Evolutionary conservation across 176 grass and related monocot species (phyloP).

Genomic region (Miscanthus lutarioriparius): DNA sequence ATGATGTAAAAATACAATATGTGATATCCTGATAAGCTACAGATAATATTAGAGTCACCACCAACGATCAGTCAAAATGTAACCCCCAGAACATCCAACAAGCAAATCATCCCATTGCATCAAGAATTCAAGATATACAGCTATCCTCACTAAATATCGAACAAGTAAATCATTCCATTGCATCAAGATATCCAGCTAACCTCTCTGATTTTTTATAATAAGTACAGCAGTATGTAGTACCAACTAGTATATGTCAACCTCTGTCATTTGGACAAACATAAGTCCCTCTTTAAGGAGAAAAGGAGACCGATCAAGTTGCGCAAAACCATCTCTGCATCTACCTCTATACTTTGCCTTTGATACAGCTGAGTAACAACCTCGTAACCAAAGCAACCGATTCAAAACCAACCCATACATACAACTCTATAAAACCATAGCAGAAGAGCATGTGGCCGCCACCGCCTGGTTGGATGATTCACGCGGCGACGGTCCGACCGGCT

Average conservation of each 20-base stretch:
- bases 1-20: not conserved
- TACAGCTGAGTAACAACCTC: slow-evolving; percentile 18
- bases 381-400: not conserved
- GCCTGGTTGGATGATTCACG: slow-evolving; percentile 25
- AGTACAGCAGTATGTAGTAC: slow-evolving; percentile 22
- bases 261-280: not conserved
- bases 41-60: not conserved
- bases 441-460: slow-evolving; percentile 1
- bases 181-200: slow-evolving; percentile 15
- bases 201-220: slow-evolving; percentile 32
- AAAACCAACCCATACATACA: slow-evolving; percentile 31
- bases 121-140: not conserved
- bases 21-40: not conserved
- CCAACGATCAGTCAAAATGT: not conserved
- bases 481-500: not conserved
- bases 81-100: not conserved
- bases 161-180: not conserved
- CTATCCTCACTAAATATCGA: not conserved
- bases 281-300: not conserved
- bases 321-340: slow-evolving; percentile 41
- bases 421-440: slow-evolving; percentile 26
- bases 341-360: slow-evolving; percentile 35
- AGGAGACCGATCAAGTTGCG: slow-evolving; percentile 5
- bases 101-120: not conserved
- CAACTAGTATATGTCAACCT: slow-evolving; percentile 13